These are phyloP conservation scores for Selaginella moellendorffii DNA, from an alignment of 75 land plant species.

Conservation along the genomic window DNA sequence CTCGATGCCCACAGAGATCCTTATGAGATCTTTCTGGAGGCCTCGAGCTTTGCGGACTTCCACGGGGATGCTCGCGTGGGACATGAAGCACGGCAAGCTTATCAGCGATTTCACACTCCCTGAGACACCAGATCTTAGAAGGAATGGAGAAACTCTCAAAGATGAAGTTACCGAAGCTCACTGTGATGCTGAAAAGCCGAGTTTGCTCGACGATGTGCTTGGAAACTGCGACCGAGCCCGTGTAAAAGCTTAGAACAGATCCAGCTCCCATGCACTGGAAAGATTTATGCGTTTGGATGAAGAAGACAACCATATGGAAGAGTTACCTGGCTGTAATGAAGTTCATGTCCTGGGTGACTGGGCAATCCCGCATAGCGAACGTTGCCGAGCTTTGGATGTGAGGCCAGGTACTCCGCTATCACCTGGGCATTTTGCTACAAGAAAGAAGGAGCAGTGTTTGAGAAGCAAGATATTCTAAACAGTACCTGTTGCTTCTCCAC, in stretches of 20 bases:
- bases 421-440: conserved; percentile 81
- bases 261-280: conserved; percentile 90
- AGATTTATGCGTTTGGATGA: neutral
- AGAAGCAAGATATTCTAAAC: neutral
- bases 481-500: conserved; percentile 89
- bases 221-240: conserved; percentile 85
- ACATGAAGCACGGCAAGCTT: conserved; percentile 97
- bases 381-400: conserved; percentile 54
- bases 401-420: conserved; percentile 72
- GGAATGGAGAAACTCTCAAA: too few relatives aligned
- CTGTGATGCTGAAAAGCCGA: conserved; percentile 77
- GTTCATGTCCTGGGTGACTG: conserved; percentile 53
- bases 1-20: conserved; percentile 88
- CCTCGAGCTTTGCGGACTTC: conserved; percentile 68
- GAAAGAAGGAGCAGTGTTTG: neutral
- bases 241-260: conserved; percentile 79
- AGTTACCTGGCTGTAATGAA: conserved; percentile 86
- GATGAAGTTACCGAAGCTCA: conserved; percentile 69
- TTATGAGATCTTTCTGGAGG: conserved; percentile 67
- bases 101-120: conserved; percentile 97
- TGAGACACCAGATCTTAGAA: conserved; percentile 18
- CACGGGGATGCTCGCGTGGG: conserved; percentile 87
- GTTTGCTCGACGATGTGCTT: conserved; percentile 75
- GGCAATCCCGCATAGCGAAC: conserved; percentile 93
- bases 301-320: neutral